Evolutionary conservation across 129 eudicot genomes (phyloP).

Genomic region (Chrysanthemum seticuspe): DNA sequence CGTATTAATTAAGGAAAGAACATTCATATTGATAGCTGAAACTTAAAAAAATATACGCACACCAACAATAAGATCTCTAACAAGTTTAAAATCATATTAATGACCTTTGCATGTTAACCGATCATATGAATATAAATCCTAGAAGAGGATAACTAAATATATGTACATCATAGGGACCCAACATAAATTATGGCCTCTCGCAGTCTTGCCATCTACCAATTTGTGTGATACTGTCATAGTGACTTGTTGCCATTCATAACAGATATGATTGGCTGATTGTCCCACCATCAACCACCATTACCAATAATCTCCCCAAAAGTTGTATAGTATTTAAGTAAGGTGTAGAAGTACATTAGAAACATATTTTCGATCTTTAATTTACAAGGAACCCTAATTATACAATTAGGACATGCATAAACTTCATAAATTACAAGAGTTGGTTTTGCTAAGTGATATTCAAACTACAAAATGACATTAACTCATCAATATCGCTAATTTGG

Average conservation of each 20-base stretch:
- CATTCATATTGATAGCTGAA: no score
- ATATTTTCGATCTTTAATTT: neutral
- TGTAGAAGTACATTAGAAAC: constrained; percentile 1
- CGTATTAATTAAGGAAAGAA: no score
- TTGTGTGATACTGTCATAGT: neutral
- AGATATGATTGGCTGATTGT: constrained; percentile 1
- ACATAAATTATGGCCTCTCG: neutral
- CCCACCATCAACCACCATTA: constrained; percentile 8
- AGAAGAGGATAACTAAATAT: neutral
- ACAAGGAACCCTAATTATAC: neutral
- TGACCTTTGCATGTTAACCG: neutral
- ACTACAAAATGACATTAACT: neutral
- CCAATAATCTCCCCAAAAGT: constrained; percentile 5
- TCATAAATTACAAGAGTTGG: neutral
- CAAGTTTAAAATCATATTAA: no score
- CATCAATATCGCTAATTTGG: neutral
- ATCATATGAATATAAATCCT: no score
- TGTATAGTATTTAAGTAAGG: constrained; percentile 9
- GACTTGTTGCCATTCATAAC: neutral
- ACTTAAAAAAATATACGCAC: no score
- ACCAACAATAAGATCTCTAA: no score
- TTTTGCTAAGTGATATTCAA: neutral
- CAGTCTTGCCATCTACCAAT: neutral
- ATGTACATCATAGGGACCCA: neutral
- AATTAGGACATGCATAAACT: neutral